phyloP scores from a whole-genome alignment of 2,329 filamentous ascomycete species.

The Microsporum canis region DNA sequence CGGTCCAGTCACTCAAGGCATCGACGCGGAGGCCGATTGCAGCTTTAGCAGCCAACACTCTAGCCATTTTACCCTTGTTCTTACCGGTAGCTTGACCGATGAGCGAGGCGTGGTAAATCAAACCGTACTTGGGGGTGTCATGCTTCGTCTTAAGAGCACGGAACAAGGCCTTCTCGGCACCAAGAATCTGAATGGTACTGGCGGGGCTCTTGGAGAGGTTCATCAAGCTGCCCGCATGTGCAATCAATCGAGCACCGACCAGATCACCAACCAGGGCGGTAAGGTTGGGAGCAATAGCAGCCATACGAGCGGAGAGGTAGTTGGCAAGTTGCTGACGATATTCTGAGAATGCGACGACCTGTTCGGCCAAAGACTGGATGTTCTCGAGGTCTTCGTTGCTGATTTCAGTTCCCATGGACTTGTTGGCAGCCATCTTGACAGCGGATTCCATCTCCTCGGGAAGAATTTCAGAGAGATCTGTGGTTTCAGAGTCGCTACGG shows the following conservation, averaged over 20 bases:
- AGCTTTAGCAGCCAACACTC: slow-evolving; percentile 88
- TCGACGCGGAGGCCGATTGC: slow-evolving; percentile 89
- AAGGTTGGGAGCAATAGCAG: slow-evolving; percentile 90
- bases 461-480: slow-evolving; percentile 78
- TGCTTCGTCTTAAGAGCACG: slow-evolving; percentile 98
- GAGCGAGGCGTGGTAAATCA: slow-evolving; percentile 83
- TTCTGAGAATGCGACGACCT: slow-evolving; percentile 84
- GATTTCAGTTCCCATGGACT: slow-evolving; percentile 98
- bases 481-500: slow-evolving; percentile 63
- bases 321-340: slow-evolving; percentile 78
- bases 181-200: slow-evolving; percentile 94
- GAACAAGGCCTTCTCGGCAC: slow-evolving; percentile 98
- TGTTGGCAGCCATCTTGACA: slow-evolving; percentile 87
- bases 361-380: slow-evolving; percentile 81
- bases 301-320: slow-evolving; percentile 89
- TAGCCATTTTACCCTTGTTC: slow-evolving; percentile 99
- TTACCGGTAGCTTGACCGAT: slow-evolving; percentile 94
- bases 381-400: slow-evolving; percentile 84
- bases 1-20: slow-evolving; percentile 68
- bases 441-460: slow-evolving; percentile 89
- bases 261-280: slow-evolving; percentile 87
- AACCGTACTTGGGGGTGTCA: slow-evolving; percentile 95
- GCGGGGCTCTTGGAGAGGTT: slow-evolving; percentile 90
- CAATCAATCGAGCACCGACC: slow-evolving; percentile 87
- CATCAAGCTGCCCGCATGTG: slow-evolving; percentile 86